Percentiles rank a stretch among this genome's conserved stretches.
phyloP scores from a whole-genome alignment of 345 rosid species.

The Hibiscus tridactylites region DNA sequence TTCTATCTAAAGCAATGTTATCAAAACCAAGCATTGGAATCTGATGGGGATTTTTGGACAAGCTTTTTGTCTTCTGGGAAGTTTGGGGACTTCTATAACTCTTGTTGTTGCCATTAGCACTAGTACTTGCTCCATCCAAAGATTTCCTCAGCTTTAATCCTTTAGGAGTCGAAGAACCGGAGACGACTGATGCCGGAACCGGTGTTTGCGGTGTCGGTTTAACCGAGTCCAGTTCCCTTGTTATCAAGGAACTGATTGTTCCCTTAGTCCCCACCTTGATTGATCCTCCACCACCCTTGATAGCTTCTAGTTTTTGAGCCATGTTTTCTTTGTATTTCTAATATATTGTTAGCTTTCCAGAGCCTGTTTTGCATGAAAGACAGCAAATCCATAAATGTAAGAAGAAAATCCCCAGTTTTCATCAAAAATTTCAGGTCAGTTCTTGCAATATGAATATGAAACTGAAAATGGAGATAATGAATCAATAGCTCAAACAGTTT shows the following conservation, averaged over 20 bases:
- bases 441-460: background rate
- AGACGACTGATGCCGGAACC: slow-evolving; percentile 42
- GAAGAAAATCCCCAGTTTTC: background rate
- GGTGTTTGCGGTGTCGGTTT: slow-evolving; percentile 42
- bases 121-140: slow-evolving; percentile 75
- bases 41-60: slow-evolving; percentile 29
- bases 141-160: slow-evolving; percentile 52
- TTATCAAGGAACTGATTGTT: slow-evolving; percentile 70
- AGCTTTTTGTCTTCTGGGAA: slow-evolving; percentile 9
- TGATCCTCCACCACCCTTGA: slow-evolving; percentile 81
- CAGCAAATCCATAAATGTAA: background rate
- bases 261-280: slow-evolving; percentile 81
- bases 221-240: slow-evolving; percentile 64
- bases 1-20: slow-evolving; percentile 43
- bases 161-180: slow-evolving; percentile 43
- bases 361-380: background rate
- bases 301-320: slow-evolving; percentile 74
- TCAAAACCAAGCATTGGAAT: slow-evolving; percentile 68
- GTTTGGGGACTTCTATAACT: background rate
- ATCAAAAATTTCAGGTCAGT: too few relatives aligned
- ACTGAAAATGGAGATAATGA: background rate
- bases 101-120: slow-evolving; percentile 33
- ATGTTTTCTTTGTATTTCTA: slow-evolving; percentile 24
- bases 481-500: background rate
- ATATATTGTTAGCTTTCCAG: slow-evolving; percentile 13